Percentiles rank a stretch among this genome's conserved stretches.
These are phyloP conservation scores for Penicillium nucicola DNA, from an alignment of 495 filamentous ascomycete genomes.

Conservation along the genomic window DNA sequence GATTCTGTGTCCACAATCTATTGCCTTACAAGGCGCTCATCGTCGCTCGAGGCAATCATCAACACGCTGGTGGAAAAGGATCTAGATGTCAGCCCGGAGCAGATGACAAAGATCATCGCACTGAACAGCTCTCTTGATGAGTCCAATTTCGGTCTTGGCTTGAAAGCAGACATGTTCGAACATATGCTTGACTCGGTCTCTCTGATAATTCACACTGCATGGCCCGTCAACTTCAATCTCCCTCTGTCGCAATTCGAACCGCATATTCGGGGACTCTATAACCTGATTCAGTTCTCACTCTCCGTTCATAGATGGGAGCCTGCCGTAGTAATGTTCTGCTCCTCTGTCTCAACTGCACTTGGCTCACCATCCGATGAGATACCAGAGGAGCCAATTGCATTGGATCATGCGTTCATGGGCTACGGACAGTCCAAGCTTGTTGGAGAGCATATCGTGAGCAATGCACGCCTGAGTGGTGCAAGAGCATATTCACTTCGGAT, in stretches of 20 bases:
- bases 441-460: conserved; percentile 48
- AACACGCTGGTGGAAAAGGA: conserved; percentile 32
- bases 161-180: conserved; percentile 28
- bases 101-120: conserved; percentile 34
- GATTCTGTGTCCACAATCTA: conserved; percentile 43
- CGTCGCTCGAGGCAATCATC: conserved; percentile 23
- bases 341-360: conserved; percentile 48
- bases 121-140: conserved; percentile 38
- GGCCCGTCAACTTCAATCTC: conserved; percentile 59
- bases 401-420: conserved; percentile 46
- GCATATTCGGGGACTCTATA: conserved; percentile 48
- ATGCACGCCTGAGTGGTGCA: conserved; percentile 34
- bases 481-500: conserved; percentile 51
- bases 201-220: conserved; percentile 54
- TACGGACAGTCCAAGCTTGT: conserved; percentile 59
- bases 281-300: conserved; percentile 54
- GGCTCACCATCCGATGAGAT: conserved; percentile 28
- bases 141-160: conserved; percentile 34
- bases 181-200: conserved; percentile 40
- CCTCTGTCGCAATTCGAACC: conserved; percentile 34
- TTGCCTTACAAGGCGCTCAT: conserved; percentile 48
- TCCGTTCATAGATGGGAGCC: conserved; percentile 38
- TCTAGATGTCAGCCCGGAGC: conserved; percentile 23
- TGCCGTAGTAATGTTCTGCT: conserved; percentile 49
- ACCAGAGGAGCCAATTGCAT: conserved; percentile 38